A percentile compares a stretch with the other conserved stretches of the same genome.
phyloP scores from a whole-genome alignment of 345 rosid genomes.

The Rhodamnia argentea region DNA sequence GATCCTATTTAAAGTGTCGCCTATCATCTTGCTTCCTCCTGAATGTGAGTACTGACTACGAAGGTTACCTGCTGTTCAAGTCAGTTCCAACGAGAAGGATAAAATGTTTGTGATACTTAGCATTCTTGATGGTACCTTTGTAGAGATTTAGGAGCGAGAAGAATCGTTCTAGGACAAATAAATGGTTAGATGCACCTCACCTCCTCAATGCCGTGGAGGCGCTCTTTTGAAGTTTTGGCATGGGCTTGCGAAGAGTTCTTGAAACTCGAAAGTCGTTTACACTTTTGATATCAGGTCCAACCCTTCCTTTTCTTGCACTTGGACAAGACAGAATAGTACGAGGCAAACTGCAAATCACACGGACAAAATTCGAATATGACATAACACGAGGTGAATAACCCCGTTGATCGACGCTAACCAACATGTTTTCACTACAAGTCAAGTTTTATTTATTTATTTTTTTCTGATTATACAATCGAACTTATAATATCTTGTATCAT shows the following conservation, averaged over 20 bases:
- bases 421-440: neutral
- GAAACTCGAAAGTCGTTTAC: neutral
- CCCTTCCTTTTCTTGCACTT: neutral
- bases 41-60: neutral
- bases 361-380: neutral
- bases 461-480: neutral
- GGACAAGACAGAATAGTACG: no score
- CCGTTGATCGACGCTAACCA: neutral
- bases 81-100: neutral
- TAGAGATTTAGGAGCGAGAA: neutral
- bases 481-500: accelerated
- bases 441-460: no score
- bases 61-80: neutral
- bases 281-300: neutral
- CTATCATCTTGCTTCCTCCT: neutral
- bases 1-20: neutral
- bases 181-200: neutral
- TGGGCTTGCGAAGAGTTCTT: neutral
- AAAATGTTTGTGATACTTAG: neutral
- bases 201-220: neutral
- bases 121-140: neutral
- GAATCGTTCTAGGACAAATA: neutral
- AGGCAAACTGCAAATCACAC: neutral
- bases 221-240: neutral
- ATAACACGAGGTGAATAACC: accelerated